A percentile compares a stretch with the other conserved stretches of the same genome.
Evolutionary conservation across 1,284 basidiomycete genomes (phyloP).

Genomic region (Sporisorium iseilematis-ciliati): DNA sequence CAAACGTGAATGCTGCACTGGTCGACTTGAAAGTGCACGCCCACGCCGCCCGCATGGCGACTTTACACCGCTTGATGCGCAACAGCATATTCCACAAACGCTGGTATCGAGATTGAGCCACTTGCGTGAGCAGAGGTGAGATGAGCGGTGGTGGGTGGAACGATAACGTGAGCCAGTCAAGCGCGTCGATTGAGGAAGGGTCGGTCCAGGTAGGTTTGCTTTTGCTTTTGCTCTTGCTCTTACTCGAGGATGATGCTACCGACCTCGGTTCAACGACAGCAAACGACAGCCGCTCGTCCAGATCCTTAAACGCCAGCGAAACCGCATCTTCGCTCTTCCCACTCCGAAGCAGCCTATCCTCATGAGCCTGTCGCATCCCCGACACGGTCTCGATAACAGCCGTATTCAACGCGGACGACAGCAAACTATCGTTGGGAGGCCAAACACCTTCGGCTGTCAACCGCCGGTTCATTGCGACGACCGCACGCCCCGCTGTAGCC

Average conservation of each 20-base stretch:
- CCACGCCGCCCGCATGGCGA: constrained; percentile 42
- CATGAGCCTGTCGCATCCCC: constrained; percentile 38
- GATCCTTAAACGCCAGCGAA: constrained; percentile 50
- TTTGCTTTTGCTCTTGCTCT: constrained; percentile 4
- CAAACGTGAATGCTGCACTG: constrained; percentile 33
- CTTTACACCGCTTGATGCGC: constrained; percentile 50
- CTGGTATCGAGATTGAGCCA: constrained; percentile 51
- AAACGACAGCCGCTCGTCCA: constrained; percentile 59
- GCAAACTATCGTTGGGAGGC: constrained; percentile 49
- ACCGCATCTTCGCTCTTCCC: constrained; percentile 29
- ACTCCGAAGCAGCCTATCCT: constrained; percentile 17
- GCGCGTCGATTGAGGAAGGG: constrained; percentile 47
- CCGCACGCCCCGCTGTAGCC: constrained; percentile 4
- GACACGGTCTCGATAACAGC: constrained; percentile 57
- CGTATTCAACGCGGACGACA: constrained; percentile 52
- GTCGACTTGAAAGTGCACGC: constrained; percentile 31
- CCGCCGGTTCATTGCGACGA: constrained; percentile 35
- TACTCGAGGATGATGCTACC: constrained; percentile 3
- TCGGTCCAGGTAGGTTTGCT: constrained; percentile 44
- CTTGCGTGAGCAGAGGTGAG: constrained; percentile 51
- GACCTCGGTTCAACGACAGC: constrained; percentile 47
- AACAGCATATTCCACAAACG: constrained; percentile 57
- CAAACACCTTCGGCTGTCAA: constrained; percentile 43
- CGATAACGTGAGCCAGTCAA: constrained; percentile 60
- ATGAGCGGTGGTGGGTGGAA: constrained; percentile 60